phyloP scores from a whole-genome alignment of 1,139 yeast genomes.

The Saccharomycopsis hybrid region DNA sequence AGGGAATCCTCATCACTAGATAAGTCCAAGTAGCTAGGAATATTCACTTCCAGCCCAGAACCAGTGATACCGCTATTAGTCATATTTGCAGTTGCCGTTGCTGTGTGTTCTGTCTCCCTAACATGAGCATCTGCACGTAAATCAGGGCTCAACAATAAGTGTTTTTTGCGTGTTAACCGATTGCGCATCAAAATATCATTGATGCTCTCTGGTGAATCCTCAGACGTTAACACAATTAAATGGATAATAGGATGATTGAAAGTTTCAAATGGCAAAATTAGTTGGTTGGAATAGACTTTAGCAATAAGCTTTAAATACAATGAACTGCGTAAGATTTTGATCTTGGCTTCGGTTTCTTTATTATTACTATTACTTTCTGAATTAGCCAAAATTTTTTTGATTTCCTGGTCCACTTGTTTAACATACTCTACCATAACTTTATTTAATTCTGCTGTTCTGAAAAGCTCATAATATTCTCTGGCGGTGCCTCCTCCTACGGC shows the following conservation, averaged over 20 bases:
- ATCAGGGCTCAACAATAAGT: slow-evolving; percentile 13
- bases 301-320: slow-evolving; percentile 58
- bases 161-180: slow-evolving; percentile 17
- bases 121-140: too few relatives aligned
- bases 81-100: slow-evolving; percentile 3
- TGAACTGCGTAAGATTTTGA: slow-evolving; percentile 27
- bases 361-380: slow-evolving; percentile 25
- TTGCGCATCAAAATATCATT: slow-evolving; percentile 42
- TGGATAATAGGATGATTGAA: slow-evolving; percentile 87
- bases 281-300: slow-evolving; percentile 53
- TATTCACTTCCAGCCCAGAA: not conserved
- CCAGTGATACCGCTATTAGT: not conserved
- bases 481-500: not conserved
- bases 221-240: slow-evolving; percentile 52
- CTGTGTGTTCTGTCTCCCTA: too few relatives aligned
- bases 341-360: slow-evolving; percentile 28
- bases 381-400: slow-evolving; percentile 24
- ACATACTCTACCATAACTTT: slow-evolving; percentile 29
- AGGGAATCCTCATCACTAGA: slow-evolving; percentile 29
- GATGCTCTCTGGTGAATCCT: slow-evolving; percentile 48
- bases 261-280: slow-evolving; percentile 75
- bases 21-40: slow-evolving; percentile 16
- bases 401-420: slow-evolving; percentile 30
- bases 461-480: slow-evolving; percentile 10
- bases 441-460: slow-evolving; percentile 26